Conservation (phyloP, 345 rosid genomes). For the Salix viminalis region DNA sequence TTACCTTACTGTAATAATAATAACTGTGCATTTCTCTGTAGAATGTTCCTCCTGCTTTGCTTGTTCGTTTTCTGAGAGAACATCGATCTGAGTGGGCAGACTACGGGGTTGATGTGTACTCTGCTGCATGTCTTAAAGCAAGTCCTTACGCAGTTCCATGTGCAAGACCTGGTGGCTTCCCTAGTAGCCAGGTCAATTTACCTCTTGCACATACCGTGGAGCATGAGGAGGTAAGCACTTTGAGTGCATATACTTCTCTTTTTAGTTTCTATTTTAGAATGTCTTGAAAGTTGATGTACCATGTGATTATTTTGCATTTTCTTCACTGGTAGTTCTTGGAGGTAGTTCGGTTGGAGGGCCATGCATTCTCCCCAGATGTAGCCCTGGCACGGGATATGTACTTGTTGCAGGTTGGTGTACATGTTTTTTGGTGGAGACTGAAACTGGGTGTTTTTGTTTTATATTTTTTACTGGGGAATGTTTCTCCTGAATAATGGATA, state of each 20-base stretch:
- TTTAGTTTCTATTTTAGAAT: not conserved
- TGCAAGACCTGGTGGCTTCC: slow-evolving; percentile 81
- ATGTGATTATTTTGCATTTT: not conserved
- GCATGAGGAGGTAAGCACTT: slow-evolving; percentile 75
- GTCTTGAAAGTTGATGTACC: not conserved
- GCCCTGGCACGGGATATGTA: slow-evolving; percentile 89
- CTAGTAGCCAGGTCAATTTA: slow-evolving; percentile 81
- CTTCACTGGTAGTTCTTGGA: slow-evolving; percentile 58
- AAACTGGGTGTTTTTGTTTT: not conserved
- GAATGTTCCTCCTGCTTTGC: slow-evolving; percentile 89
- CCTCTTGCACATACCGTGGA: slow-evolving; percentile 92
- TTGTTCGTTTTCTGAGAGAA: slow-evolving; percentile 89
- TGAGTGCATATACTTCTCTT: not conserved
- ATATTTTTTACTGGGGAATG: not conserved
- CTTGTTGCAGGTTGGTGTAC: slow-evolving; percentile 64
- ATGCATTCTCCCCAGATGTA: slow-evolving; percentile 81
- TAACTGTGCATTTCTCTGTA: slow-evolving; percentile 23
- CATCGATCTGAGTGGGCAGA: slow-evolving; percentile 99
- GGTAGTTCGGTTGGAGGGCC: slow-evolving; percentile 89
- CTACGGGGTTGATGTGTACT: slow-evolving; percentile 80
- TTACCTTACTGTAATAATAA: no score
- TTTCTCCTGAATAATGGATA: not conserved
- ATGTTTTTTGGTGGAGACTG: not conserved
- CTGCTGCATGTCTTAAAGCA: slow-evolving; percentile 77
- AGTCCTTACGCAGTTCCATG: slow-evolving; percentile 87